phyloP scores from a whole-genome alignment of 345 rosid species.

The Camelina neglecta region DNA sequence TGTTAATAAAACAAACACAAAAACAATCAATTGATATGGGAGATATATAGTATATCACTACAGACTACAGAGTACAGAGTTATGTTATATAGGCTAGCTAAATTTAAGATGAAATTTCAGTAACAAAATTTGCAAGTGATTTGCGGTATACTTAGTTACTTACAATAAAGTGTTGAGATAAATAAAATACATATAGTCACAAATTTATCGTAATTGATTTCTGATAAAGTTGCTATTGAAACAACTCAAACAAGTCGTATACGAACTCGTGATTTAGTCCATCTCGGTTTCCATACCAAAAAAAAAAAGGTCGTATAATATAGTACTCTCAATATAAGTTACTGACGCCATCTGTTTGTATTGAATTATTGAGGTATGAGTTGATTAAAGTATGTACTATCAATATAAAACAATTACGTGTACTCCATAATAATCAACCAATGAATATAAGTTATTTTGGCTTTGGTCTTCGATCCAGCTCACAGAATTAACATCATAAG shows the following conservation, averaged over 20 bases:
- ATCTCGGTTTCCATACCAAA: neutral
- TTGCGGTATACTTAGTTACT: too few relatives aligned
- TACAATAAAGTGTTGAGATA: too few relatives aligned
- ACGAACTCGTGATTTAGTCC: neutral
- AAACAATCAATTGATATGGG: neutral
- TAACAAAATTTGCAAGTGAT: neutral
- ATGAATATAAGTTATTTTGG: neutral
- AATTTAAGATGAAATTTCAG: neutral
- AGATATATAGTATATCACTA: neutral
- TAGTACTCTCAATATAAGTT: neutral
- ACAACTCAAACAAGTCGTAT: neutral
- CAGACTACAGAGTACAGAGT: neutral
- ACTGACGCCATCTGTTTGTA: slow-evolving; percentile 17
- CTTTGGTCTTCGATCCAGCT: neutral
- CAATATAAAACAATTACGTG: neutral
- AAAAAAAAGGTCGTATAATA: too few relatives aligned
- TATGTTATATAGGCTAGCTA: neutral
- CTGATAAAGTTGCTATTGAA: neutral
- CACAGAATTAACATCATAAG: neutral
- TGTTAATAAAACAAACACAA: neutral
- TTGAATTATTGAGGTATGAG: neutral
- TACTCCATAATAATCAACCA: neutral
- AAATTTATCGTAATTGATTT: neutral
- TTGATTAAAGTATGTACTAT: neutral
- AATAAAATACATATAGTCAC: neutral